Base-by-base conservation (phyloP, 2,329 filamentous ascomycete species). In the Colletotrichum theobromicola region DNA sequence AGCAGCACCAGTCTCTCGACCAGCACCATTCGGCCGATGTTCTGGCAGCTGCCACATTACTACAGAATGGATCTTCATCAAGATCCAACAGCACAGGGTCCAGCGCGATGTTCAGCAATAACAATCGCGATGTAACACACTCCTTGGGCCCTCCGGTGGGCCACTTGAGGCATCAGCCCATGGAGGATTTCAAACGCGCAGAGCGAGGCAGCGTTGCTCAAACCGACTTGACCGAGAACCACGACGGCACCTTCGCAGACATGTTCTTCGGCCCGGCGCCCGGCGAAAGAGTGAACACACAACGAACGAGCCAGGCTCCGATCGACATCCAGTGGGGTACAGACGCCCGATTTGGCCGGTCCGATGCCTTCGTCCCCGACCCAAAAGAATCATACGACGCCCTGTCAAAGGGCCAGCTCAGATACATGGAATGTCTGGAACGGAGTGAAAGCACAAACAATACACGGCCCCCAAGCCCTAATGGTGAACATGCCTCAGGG, bases 321-420 rank as follows among this genome's bases (percentile, higher is more conserved):
- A 74, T 71, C 18, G 87, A 89, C 67, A 86, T 93, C 58, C 89
- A 90, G 75, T 94, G 91, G 90, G 93, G 93, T 12, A 93, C 93
- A 1, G 93, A 95, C 81, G 81, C 88, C n/a, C 90, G 86, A 72
- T 95, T 95, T 80, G 88, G 85, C 75, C 82, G 84, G 26, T 81
- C 87, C 7, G 89, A 90, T 77, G 88, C 87, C n/a, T 95, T 92
- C 78, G 84, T 90, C 8, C 89, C 92, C 1, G 85, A 86, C 12
- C 86, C 88, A 8, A 88, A 90, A 77, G 91, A 93, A 46, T 90
- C 90, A 4, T 86, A 87, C 35, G 91, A 93, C 73, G 87, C 88
- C 15, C 82, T 92, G 35, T 88, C 90, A 46, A 87, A 88, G 74
- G 86, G 88, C 37, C 86, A 92, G 57, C 82, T 93, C 18, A 87